A percentile compares a stretch with the other conserved stretches of the same genome.
Conservation (phyloP, 169 alveolate species). For the Blepharisma undulans region DNA sequence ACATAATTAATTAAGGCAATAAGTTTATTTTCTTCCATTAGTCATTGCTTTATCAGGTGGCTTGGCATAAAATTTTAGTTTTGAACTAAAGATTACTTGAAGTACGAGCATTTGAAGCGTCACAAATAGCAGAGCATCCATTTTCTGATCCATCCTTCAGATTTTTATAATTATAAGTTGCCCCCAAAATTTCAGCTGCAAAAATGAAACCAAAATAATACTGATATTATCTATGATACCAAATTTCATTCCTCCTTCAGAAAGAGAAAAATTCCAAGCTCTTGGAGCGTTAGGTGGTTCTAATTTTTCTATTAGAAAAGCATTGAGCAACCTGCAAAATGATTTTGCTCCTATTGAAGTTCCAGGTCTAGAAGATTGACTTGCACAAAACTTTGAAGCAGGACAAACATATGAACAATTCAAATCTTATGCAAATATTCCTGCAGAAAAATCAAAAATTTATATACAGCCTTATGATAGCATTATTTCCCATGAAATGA, state of each 20-base stretch:
- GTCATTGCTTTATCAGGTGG: background rate
- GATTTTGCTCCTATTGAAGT: background rate
- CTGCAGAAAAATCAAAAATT: conserved; percentile 21
- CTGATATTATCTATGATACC: background rate
- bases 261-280: background rate
- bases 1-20: background rate
- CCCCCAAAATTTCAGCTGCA: background rate
- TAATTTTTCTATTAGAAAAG: background rate
- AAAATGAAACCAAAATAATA: background rate
- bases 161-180: no score
- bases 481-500: background rate
- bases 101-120: background rate
- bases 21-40: background rate
- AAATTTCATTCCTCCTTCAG: background rate
- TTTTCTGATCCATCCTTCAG: background rate
- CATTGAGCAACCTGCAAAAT: background rate
- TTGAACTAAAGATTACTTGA: background rate
- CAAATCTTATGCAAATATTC: background rate
- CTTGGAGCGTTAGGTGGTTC: background rate
- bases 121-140: background rate
- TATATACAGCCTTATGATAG: conserved; percentile 45
- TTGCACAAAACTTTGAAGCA: conserved; percentile 11
- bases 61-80: background rate
- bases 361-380: conserved; percentile 34
- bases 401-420: background rate